Evolutionary conservation across 2,329 filamentous ascomycete species (phyloP), one percentile per base, ranked within the genome.

Genomic region (Diaporthe humulicola): DNA sequence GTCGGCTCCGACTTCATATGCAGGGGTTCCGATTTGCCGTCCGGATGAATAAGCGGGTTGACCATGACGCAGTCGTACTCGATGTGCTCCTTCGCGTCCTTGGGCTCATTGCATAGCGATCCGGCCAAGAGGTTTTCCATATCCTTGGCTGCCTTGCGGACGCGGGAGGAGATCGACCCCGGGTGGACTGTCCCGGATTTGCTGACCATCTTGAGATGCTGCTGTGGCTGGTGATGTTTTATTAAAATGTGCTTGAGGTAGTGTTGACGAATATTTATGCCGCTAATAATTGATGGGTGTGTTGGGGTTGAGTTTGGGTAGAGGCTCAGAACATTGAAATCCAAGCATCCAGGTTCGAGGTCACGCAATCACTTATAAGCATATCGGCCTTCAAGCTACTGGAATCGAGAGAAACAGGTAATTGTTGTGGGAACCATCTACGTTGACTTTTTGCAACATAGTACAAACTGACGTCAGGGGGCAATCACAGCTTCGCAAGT

Each of bases 111-210:
- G 61, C 74, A 75, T 40, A 73, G 61, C 17, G 70, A n/a, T 0
- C 66, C 50, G 12, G 70, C 72, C 4, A 75, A 52, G 8, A 75
- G 74, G n/a, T 66, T 60, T 28, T 75, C 74, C 60, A 36, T 40
- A 54, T 75, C 70, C 48, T 61, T 60, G 60, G 74, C 74, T n/a
- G 74, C 74, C 45, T 69, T 66, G 61, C 54, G 40, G 70, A 73
- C 73, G 54, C 70, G 50, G 28, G 42, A 4, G 14, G 61, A 50
- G 61, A 67, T 67, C 4, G 61, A 67, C 14, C 61, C 61, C 22
- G 61, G 61, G 22, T 67, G 61, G 22, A 67, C 61, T n/a, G 61
- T 67, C 22, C 61, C 61, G 6, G 61, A 25, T 22, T 52, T 67
- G 61, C 61, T 67, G 30, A 67, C 61, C 61, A 67, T 67, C 19